Evolutionary conservation across 495 filamentous ascomycete species (phyloP), one percentile per base, ranked within the genome.

Genomic region (Lasiosphaeria ovina): DNA sequence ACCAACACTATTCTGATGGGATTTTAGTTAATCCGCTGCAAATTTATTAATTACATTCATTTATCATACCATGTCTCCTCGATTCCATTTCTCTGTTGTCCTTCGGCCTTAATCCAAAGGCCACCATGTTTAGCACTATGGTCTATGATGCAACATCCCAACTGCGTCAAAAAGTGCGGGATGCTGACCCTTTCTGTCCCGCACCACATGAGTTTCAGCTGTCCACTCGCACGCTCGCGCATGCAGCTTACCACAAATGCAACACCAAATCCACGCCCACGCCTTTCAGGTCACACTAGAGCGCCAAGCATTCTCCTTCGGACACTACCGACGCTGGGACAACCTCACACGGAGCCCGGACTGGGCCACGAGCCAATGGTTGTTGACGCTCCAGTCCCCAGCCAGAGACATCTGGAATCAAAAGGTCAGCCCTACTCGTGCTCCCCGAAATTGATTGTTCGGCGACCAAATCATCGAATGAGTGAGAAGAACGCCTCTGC

Each of bases 361-460:
- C 47, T 64, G 62, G 24, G 47, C 54, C 12, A 58, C 57, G 47
- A 64, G 38, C 62, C 62, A 60, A 36, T 57, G 42, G 35, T 64
- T 64, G 10, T 24, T 11, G n/a, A 60, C 52, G 1, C 34, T 60
- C 57, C 62, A 64, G 34, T 64, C 58, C 1, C 33, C 35, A 32
- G 24, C 53, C 36, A 64, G 40, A 33, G 35, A 17, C 49, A 64
- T 60, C 53, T 55, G 35, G 3, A 31, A n/a, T 12, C 31, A 36
- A 58, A 31, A 16, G 7, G 36, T 58, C 35, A 58, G 55, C 55
- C 16, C 44, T n/a, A 8, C 44, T n/a, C 4, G 11, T 33, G 9
- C 24, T 24, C 24, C 24, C 24, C 24, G 31, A 33, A 5, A 14
- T 12, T 9, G 54, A 7, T 9, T 56, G n/a, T 33, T 17, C 12